Evolutionary conservation across 2,329 filamentous ascomycete species (phyloP), one percentile per base, ranked within the genome.

Genomic region (Pleoardoris graminearum): DNA sequence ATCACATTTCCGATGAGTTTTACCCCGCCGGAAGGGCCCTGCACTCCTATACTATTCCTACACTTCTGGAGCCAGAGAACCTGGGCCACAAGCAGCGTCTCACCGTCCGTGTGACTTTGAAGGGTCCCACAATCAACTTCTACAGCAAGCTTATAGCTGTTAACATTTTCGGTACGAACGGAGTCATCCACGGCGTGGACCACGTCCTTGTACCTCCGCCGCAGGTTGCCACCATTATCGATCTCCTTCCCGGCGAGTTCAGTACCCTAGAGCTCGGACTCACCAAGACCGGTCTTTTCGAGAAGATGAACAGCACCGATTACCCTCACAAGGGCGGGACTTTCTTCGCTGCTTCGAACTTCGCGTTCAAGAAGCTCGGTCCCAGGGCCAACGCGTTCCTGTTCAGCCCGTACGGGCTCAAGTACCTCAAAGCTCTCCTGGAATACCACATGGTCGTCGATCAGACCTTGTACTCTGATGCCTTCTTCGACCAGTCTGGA

Each of bases 381-480:
- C 81, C 83, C 1, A 79, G 72, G 50, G 83, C 87, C 63, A 95
- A 93, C 67, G 89, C 86, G 19, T 97, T 96, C 80, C 79, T 97
- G 3, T 97, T 97, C 80, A 89, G 87, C 53, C 78, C 83, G 23
- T 82, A 80, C 47, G 92, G 92, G 1, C 78, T 82, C 58, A 86
- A 86, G 71, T 96, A 90, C 69, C 82, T 97, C 16, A 85, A 83
- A 59, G 90, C 90, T 0, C 77, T 96, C 39, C 78, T 95, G 14
- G 79, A 90, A 76, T 95, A 95, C 69, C 89, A 93, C 65, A 80
- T 92, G 43, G 87, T 88, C 1, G 81, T 85, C 36, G 84, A 89
- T 65, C 81, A 85, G 53, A 92, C 89, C 0, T 76, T 96, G 0
- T 97, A 96, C 78, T 90, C 87, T 5, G 92, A 96, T 67, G 88